These are phyloP conservation scores for Candida sithepensis DNA, from an alignment of 805 yeast species.

Conservation along the genomic window DNA sequence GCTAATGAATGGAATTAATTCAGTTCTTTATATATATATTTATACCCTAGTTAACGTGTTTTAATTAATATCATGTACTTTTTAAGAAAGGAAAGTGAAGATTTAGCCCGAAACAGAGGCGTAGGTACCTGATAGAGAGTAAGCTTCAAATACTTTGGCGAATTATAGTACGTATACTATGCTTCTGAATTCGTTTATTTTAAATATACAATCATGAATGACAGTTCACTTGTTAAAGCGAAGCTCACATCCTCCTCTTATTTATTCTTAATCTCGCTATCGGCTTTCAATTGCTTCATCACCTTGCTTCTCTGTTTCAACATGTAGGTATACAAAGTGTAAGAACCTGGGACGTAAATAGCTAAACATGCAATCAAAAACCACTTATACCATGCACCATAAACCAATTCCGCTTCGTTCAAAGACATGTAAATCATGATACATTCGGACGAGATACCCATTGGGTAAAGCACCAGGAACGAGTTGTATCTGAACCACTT, in stretches of 20 bases:
- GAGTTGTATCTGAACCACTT: constrained; percentile 78
- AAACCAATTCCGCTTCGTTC: constrained; percentile 55
- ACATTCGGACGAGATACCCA: constrained; percentile 88
- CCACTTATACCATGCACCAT: constrained; percentile 50
- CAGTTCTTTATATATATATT: background rate
- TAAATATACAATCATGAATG: no score
- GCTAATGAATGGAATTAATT: no score
- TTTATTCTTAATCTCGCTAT: background rate
- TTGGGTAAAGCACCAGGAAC: constrained; percentile 80
- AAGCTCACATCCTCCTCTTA: no score
- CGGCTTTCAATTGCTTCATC: constrained; percentile 39
- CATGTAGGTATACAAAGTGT: constrained; percentile 83
- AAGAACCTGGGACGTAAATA: constrained; percentile 83
- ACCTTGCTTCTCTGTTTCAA: constrained; percentile 81
- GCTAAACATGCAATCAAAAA: constrained; percentile 54
- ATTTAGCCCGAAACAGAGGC: no score
- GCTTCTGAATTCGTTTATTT: no score
- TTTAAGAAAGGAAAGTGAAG: no score
- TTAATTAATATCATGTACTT: no score
- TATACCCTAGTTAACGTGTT: background rate
- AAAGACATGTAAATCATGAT: constrained; percentile 66
- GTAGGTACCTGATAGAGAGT: no score
- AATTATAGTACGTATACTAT: no score
- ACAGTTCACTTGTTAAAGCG: no score
- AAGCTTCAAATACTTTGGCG: no score